Evolutionary conservation across 192 early-diverging fungal genomes (phyloP), one percentile per base, ranked within the genome.

Genomic region (Backusella luteola): DNA sequence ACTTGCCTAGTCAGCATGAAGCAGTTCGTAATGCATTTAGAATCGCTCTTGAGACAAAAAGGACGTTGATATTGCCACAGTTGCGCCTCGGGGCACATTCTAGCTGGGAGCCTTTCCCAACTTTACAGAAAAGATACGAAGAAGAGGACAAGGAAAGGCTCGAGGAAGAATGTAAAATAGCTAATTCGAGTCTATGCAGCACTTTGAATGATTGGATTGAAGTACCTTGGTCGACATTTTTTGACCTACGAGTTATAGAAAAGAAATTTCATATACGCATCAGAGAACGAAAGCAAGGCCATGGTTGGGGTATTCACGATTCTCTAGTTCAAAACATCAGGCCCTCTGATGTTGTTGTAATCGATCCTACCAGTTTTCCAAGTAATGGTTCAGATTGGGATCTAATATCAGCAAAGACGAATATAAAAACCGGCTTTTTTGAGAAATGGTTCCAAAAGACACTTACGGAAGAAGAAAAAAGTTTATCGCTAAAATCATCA

Each of bases 181-280:
- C 4, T 3, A 7, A 53, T 59, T 19, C 9, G 3, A 44, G 14
- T 32, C 36, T 34, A 12, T 76, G 67, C 35, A 11, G n/a, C 9
- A 34, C 39, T 19, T 35, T 71, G 11, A 59, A 66, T 39, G 73
- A 74, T 35, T 77, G 72, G 46, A 74, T 72, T 15, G 76, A 73
- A 42, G 49, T 81, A 9, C 71, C 75, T 15, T 81, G 80, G 80
- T 81, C 80, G 0, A 71, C 67, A 3, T 52, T 81, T 26, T 81
- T 77, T 66, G 52, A 81, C 69, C 34, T 81, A 1, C 23, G 46
- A 36, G 49, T 35, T 15, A 19, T 81, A 17, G 2, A 39, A 19
- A 59, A 52, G 12, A 69, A 77, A 44, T 81, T 77, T 39, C 42
- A 66, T 12, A 69, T 81, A 26, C 59, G 44, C 1, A 73, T 81